Base-by-base conservation (phyloP, 2,329 filamentous ascomycete genomes). In the Onygenales sp. region DNA sequence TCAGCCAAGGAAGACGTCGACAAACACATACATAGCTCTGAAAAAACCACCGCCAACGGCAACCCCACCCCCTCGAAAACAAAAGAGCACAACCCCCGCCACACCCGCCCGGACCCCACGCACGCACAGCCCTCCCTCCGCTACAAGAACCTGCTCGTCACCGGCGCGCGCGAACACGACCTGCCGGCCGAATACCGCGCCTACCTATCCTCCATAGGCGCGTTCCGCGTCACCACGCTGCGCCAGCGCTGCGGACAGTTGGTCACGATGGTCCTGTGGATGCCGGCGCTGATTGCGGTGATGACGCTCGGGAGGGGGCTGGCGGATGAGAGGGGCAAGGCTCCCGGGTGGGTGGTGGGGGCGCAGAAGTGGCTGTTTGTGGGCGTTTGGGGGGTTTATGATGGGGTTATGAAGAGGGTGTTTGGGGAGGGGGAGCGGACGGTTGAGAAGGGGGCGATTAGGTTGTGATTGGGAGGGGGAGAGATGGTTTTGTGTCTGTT, bases 381-480 rank as follows among this genome's bases (percentile, higher is more conserved):
- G 1, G 65, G 75, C 0, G 69, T 83, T 59, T 91, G 86, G 87
- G 62, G 59, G 45, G 77, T 70, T 46, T 88, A 90, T 69, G 86
- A 89, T 70, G 56, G 50, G 0, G 64, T 81, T 14, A 85, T 86
- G 59, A 84, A 82, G 67, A 72, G 70, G 0, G 42, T 85, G 0
- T 96, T 94, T 74, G 92, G 92, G 0, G 87, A 97, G 64, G 93
- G 93, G 0, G 92, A 97, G 75, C 80, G 81, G 60, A 83, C 80
- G 1, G 63, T 75, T 17, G 61, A 59, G 39, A 58, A 64, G 58
- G 58, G 52, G 14, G 39, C 44, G 55, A 46, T 53, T 27, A 33
- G 27, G 27, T 31, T 45, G 21, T 31, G 27, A 4, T 33, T 34
- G 14, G 5, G 21, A 13, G 21, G 14, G 14, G 14, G n/a, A 2